phyloP scores from a whole-genome alignment of 2,329 filamentous ascomycete species.

The Cryphonectria carpinicola region DNA sequence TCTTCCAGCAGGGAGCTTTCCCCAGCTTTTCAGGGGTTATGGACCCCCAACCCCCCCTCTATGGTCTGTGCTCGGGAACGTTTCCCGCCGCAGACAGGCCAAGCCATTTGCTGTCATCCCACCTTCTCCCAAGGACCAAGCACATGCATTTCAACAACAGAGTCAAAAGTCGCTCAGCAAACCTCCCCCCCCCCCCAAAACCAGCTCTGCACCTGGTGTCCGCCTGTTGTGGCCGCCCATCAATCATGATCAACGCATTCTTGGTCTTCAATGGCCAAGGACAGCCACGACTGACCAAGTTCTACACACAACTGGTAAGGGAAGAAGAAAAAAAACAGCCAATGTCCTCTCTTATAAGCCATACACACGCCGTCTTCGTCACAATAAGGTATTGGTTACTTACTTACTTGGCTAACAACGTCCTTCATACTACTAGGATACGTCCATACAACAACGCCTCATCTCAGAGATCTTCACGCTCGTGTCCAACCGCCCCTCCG shows the following conservation, averaged over 20 bases:
- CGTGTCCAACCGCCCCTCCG: conserved; percentile 87
- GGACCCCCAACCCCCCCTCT: neutral
- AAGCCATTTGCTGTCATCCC: neutral
- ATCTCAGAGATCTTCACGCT: conserved; percentile 97
- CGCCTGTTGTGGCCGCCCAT: no score
- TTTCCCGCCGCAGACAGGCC: neutral
- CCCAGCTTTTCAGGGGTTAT: conserved; percentile 29
- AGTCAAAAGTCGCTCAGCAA: neutral
- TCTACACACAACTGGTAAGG: conserved; percentile 90
- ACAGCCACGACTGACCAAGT: conserved; percentile 94
- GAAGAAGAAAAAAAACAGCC: conserved; percentile 24
- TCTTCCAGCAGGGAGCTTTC: conserved; percentile 20
- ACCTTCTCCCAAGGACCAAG: neutral
- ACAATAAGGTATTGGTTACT: neutral
- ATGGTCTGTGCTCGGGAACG: conserved; percentile 1
- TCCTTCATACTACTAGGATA: conserved; percentile 73
- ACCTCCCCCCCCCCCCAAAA: neutral
- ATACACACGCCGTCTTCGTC: neutral
- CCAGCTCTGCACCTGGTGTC: neutral
- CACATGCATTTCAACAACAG: neutral
- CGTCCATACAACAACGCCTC: conserved; percentile 92
- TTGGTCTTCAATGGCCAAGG: conserved; percentile 98
- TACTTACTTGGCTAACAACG: neutral
- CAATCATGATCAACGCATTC: conserved; percentile 93
- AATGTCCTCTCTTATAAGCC: neutral